Percentiles rank a stretch among this genome's conserved stretches.
Evolutionary conservation across 306 rosid species (phyloP).

Genomic region (Lablab purpureus): DNA sequence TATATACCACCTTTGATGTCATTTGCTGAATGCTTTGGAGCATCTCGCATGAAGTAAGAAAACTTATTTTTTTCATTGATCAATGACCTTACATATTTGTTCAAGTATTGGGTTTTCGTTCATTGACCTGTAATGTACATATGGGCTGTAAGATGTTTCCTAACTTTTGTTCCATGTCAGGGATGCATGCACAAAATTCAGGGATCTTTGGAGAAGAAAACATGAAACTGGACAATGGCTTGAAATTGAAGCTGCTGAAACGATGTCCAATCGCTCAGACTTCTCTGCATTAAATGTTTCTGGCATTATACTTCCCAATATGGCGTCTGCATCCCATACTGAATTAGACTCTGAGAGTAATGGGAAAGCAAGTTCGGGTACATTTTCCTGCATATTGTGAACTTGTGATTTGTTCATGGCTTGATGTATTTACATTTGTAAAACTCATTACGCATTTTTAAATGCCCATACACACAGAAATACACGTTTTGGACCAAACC

Average conservation of each 20-base stretch:
- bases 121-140: conserved; percentile 38
- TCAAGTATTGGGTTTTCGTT: conserved; percentile 37
- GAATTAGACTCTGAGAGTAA: conserved; percentile 64
- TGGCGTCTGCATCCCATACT: conserved; percentile 55
- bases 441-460: background rate
- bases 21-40: conserved; percentile 94
- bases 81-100: conserved; percentile 22
- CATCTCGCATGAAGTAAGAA: conserved; percentile 82
- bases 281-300: conserved; percentile 71
- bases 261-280: conserved; percentile 67
- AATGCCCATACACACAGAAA: conserved; percentile 9
- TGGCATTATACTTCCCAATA: conserved; percentile 70
- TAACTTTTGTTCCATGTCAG: conserved; percentile 53
- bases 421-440: conserved; percentile 13
- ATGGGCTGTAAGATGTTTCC: conserved; percentile 36
- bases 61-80: conserved; percentile 42
- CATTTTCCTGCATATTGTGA: conserved; percentile 25
- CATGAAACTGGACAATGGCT: conserved; percentile 99
- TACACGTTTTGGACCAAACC: conserved; percentile 29
- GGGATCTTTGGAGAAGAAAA: conserved; percentile 92
- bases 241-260: conserved; percentile 91
- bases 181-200: conserved; percentile 82
- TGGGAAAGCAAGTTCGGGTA: conserved; percentile 73
- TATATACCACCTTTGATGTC: conserved; percentile 74
- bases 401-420: conserved; percentile 15